Evolutionary conservation across 371 early-diverging fungal genomes (phyloP).

Genomic region (Fennellomyces sp.): DNA sequence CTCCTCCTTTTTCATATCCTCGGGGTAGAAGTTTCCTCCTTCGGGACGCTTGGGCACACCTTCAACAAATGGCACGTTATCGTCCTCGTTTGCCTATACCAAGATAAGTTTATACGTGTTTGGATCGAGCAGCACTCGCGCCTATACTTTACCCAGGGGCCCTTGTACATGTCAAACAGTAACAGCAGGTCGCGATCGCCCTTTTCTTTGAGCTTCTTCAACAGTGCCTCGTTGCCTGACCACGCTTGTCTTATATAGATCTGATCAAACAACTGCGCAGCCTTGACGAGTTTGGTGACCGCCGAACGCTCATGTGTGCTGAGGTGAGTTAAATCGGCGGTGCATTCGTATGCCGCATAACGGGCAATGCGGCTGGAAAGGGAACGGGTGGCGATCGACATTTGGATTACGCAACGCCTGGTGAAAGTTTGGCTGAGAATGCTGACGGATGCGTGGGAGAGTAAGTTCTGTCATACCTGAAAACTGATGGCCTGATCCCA

Average conservation of each 20-base stretch:
- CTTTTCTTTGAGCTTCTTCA: slow-evolving; percentile 45
- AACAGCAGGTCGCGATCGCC: slow-evolving; percentile 40
- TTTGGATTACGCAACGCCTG: slow-evolving; percentile 1
- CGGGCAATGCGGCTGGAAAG: slow-evolving; percentile 42
- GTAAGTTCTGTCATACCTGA: no score
- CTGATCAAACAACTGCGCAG: slow-evolving; percentile 63
- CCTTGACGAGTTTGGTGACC: slow-evolving; percentile 67
- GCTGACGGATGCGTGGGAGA: no score
- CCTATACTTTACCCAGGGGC: slow-evolving; percentile 71
- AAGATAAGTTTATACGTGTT: background rate
- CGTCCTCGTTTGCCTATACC: slow-evolving; percentile 41
- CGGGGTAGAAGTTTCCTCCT: slow-evolving; percentile 78
- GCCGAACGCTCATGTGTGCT: slow-evolving; percentile 65
- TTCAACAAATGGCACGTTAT: slow-evolving; percentile 62
- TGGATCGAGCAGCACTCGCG: no score
- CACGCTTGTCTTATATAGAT: slow-evolving; percentile 76
- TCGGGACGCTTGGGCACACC: slow-evolving; percentile 66
- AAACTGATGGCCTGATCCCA: no score
- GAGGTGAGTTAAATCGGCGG: slow-evolving; percentile 63
- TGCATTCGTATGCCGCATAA: slow-evolving; percentile 59
- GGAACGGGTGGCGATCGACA: slow-evolving; percentile 31
- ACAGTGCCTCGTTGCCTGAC: slow-evolving; percentile 67
- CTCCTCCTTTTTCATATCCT: slow-evolving; percentile 74
- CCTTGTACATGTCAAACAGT: slow-evolving; percentile 72
- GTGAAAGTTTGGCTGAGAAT: no score